These are phyloP conservation scores for Ogataea paraovalis DNA, from an alignment of 805 yeast species.

Conservation along the genomic window DNA sequence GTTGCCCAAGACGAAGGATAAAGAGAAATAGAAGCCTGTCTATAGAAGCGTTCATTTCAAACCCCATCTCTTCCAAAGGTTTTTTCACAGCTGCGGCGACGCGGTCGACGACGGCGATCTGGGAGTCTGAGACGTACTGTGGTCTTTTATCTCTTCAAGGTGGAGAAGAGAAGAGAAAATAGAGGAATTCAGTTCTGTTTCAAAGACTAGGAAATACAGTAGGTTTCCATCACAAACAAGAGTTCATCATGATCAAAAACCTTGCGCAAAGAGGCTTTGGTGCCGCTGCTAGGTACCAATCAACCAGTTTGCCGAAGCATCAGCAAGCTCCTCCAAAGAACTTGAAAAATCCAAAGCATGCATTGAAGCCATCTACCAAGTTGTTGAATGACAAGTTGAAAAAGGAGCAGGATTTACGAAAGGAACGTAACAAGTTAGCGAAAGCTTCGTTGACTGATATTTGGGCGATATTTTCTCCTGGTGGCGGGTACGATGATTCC, in stretches of 20 bases:
- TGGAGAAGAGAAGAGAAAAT: too few relatives aligned
- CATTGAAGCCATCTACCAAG: slow-evolving; percentile 23
- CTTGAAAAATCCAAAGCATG: background rate
- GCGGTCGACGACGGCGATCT: too few relatives aligned
- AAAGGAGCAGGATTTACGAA: slow-evolving; percentile 28
- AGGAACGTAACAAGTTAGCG: slow-evolving; percentile 34
- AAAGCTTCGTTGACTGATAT: slow-evolving; percentile 38
- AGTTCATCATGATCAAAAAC: background rate
- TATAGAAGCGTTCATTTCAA: too few relatives aligned
- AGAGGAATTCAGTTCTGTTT: too few relatives aligned
- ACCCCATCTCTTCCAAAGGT: too few relatives aligned
- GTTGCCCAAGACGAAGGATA: too few relatives aligned
- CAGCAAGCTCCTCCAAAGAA: slow-evolving; percentile 8
- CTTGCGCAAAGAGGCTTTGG: background rate
- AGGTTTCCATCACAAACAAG: too few relatives aligned
- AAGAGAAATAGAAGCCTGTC: too few relatives aligned
- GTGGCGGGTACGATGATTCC: slow-evolving; percentile 26
- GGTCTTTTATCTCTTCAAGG: too few relatives aligned
- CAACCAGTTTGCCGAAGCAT: slow-evolving; percentile 2
- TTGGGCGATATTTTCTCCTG: slow-evolving; percentile 30
- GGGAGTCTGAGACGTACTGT: too few relatives aligned
- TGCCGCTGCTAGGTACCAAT: background rate
- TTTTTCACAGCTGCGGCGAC: too few relatives aligned
- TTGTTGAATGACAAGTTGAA: slow-evolving; percentile 22
- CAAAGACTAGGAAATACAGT: too few relatives aligned